Base-by-base conservation (phyloP, 805 yeast species). In the Cyberlindnera japonica region DNA sequence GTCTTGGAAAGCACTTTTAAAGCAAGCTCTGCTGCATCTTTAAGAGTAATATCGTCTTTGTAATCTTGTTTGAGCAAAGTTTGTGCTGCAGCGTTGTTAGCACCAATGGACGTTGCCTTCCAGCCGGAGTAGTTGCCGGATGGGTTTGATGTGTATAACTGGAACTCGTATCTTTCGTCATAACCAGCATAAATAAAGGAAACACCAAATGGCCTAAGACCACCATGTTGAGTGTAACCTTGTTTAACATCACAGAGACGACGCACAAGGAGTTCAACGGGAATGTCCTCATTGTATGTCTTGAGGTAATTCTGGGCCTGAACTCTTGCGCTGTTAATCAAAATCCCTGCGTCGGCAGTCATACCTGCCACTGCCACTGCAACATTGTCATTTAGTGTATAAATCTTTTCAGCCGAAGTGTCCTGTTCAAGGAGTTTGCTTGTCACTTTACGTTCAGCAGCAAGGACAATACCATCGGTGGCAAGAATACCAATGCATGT, bases 141-240 rank as follows among this genome's bases (percentile, higher is more conserved):
- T 12, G 99, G 99, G 61, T 93, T 93, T 18, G 95, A 84, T 6
- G 96, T 90, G 67, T 82, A 93, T 51, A 93, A 71, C 64, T 93
- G 99, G 71, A 83, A 93, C 23, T 89, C 89, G 55, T 81, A 82
- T 56, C 87, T 69, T 39, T 88, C 91, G 62, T 93, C 99, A 58
- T 81, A 83, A 7, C 99, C 99, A 6, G 98, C 99, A 59, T 86
- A 93, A 45, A 93, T 77, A 65, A 93, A 90, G 38, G 95, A 84
- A 29, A 93, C 99, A 57, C 99, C 99, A 62, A 89, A 93, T 16
- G 99, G 99, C 65, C 99, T 83, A 57, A 93, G 75, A 26, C 99
- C 99, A 60, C 99, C 99, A 60, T 86, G 95, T 65, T 93, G 99
- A 7, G 99, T 93, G 64, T 93, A 93, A 10, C 98, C 96, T 63